These are phyloP conservation scores for Magnolia officinalis DNA, from an alignment of 164 flowering plant genomes.

Conservation along the genomic window DNA sequence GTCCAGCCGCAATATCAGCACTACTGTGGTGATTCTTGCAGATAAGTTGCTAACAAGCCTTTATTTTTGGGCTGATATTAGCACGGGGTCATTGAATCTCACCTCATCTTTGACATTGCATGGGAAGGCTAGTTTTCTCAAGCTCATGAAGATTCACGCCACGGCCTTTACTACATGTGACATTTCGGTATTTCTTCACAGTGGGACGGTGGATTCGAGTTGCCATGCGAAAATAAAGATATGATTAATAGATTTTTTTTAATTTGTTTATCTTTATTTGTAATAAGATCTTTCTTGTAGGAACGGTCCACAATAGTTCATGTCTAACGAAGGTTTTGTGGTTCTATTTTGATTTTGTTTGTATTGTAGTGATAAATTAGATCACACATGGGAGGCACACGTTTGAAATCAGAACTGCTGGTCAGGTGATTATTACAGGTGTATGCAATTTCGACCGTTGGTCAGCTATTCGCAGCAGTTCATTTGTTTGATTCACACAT, in stretches of 20 bases:
- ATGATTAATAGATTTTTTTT: slow-evolving; percentile 5
- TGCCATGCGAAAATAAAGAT: slow-evolving; percentile 26
- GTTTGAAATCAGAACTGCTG: too few relatives aligned
- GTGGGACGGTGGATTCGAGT: slow-evolving; percentile 8
- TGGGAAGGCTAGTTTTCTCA: slow-evolving; percentile 32
- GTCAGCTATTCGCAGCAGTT: too few relatives aligned
- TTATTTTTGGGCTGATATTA: slow-evolving; percentile 19
- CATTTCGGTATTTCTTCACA: slow-evolving; percentile 21
- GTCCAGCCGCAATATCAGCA: slow-evolving; percentile 23
- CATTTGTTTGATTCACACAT: too few relatives aligned
- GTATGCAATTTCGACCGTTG: too few relatives aligned
- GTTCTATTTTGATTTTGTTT: not conserved
- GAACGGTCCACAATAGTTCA: not conserved
- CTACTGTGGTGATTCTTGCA: slow-evolving; percentile 20
- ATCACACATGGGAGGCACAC: too few relatives aligned
- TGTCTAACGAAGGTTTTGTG: not conserved
- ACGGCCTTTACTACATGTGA: slow-evolving; percentile 23
- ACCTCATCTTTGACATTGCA: slow-evolving; percentile 26
- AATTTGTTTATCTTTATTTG: not conserved
- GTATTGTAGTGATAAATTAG: too few relatives aligned
- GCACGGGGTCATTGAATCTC: slow-evolving; percentile 29
- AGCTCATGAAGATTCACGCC: slow-evolving; percentile 29
- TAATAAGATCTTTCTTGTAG: not conserved
- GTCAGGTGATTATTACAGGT: too few relatives aligned
- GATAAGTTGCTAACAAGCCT: slow-evolving; percentile 21